A percentile compares a stretch with the other conserved stretches of the same genome.
Evolutionary conservation across 495 filamentous ascomycete genomes (phyloP).

Genomic region (Chaetomium fimeti): DNA sequence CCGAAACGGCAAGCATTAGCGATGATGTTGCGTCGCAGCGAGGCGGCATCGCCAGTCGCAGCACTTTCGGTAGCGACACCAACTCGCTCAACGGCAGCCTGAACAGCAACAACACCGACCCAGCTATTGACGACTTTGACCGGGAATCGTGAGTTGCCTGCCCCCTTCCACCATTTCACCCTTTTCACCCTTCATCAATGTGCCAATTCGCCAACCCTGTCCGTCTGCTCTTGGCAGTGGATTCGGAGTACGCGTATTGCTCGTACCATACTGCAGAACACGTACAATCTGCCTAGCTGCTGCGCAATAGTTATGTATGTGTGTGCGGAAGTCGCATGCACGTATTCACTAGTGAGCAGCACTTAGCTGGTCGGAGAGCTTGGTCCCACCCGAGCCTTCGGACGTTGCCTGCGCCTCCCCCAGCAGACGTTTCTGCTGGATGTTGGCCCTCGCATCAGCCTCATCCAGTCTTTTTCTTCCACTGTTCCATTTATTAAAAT

Average conservation of each 20-base stretch:
- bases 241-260: slow-evolving; percentile 13
- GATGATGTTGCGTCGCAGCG: slow-evolving; percentile 28
- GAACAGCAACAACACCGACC: slow-evolving; percentile 1
- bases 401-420: slow-evolving; percentile 27
- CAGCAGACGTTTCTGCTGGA: slow-evolving; percentile 21
- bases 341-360: neutral
- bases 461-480: neutral
- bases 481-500: slow-evolving; percentile 6
- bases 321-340: neutral
- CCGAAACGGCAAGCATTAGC: slow-evolving; percentile 27
- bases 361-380: too few relatives aligned
- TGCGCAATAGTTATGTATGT: neutral
- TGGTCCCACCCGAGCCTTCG: slow-evolving; percentile 8
- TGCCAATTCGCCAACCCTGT: slow-evolving; percentile 1
- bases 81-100: slow-evolving; percentile 13
- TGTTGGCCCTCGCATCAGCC: slow-evolving; percentile 28
- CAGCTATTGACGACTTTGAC: slow-evolving; percentile 20
- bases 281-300: neutral
- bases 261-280: neutral
- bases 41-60: slow-evolving; percentile 29
- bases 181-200: neutral
- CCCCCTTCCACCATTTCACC: slow-evolving; percentile 2
- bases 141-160: slow-evolving; percentile 26
- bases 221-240: slow-evolving; percentile 4
- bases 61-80: slow-evolving; percentile 29